Conservation (phyloP, 2,329 filamentous ascomycete species). For the Dothideomycetes sp. region DNA sequence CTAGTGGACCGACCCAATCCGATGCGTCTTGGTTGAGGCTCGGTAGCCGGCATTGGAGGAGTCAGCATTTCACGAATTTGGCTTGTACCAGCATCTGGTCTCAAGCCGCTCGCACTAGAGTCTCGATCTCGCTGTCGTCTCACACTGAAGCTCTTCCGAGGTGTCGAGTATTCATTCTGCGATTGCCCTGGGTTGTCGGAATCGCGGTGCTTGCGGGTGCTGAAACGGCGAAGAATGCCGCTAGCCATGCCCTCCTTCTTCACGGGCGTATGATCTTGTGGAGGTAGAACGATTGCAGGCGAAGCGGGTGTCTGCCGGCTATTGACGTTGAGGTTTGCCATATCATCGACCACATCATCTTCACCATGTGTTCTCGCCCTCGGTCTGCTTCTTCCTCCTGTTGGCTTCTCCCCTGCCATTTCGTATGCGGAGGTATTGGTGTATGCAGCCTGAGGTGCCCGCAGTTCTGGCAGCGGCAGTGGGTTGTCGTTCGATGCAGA, state of each 20-base stretch:
- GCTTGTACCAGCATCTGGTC: constrained; percentile 50
- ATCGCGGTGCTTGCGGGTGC: constrained; percentile 69
- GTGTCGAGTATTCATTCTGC: constrained; percentile 55
- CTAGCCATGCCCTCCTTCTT: constrained; percentile 84
- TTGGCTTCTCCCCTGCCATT: constrained; percentile 78
- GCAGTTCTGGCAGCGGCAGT: constrained; percentile 60
- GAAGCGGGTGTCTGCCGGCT: constrained; percentile 43
- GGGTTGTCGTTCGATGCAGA: constrained; percentile 45
- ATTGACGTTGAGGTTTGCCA: constrained; percentile 54
- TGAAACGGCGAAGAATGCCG: constrained; percentile 78
- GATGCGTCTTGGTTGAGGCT: constrained; percentile 44
- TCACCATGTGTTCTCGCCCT: constrained; percentile 89
- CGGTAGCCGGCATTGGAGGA: constrained; percentile 47
- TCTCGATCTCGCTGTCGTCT: constrained; percentile 48
- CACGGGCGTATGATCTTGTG: constrained; percentile 36
- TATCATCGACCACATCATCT: constrained; percentile 68
- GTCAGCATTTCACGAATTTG: constrained; percentile 71
- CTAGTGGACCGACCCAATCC: constrained; percentile 78
- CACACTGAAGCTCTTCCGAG: constrained; percentile 84
- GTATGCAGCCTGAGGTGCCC: constrained; percentile 73
- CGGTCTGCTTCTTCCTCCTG: constrained; percentile 70
- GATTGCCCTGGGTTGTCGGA: constrained; percentile 50
- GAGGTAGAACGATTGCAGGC: constrained; percentile 31
- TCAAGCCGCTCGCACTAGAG: constrained; percentile 33
- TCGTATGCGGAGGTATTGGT: constrained; percentile 80